These are phyloP conservation scores for Chrysosporium queenslandicum DNA, from an alignment of 2,329 filamentous ascomycete species.

Conservation along the genomic window DNA sequence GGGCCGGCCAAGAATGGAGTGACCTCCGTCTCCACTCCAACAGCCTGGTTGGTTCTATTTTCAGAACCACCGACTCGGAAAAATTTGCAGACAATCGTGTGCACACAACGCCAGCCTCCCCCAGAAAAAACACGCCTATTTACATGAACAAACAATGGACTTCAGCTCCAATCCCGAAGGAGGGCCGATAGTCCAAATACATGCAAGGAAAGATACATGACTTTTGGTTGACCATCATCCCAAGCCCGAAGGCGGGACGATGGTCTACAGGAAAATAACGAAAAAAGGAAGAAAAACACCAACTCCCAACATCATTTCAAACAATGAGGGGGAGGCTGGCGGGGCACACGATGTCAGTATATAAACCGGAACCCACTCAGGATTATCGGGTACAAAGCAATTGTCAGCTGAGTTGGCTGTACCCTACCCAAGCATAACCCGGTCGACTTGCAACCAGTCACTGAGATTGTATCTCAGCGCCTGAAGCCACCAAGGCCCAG, in stretches of 20 bases:
- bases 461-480: slow-evolving; percentile 11
- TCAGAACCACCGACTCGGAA: neutral
- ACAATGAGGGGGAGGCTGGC: neutral
- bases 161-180: slow-evolving; percentile 9
- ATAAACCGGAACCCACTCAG: slow-evolving; percentile 7
- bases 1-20: neutral
- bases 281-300: neutral
- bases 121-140: neutral
- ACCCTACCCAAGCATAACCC: slow-evolving; percentile 15
- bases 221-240: slow-evolving; percentile 5
- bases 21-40: neutral
- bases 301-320: neutral
- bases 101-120: neutral
- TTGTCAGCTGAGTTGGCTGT: neutral
- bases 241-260: slow-evolving; percentile 1
- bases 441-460: slow-evolving; percentile 15
- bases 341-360: neutral
- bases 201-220: slow-evolving; percentile 9
- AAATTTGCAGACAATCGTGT: neutral
- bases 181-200: neutral
- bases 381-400: neutral
- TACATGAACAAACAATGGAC: neutral
- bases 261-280: neutral
- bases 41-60: slow-evolving; percentile 1
- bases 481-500: slow-evolving; percentile 10